Evolutionary conservation across 768 basidiomycete species (phyloP), one percentile per base, ranked within the genome.

Genomic region (Lactifluus pinguis): DNA sequence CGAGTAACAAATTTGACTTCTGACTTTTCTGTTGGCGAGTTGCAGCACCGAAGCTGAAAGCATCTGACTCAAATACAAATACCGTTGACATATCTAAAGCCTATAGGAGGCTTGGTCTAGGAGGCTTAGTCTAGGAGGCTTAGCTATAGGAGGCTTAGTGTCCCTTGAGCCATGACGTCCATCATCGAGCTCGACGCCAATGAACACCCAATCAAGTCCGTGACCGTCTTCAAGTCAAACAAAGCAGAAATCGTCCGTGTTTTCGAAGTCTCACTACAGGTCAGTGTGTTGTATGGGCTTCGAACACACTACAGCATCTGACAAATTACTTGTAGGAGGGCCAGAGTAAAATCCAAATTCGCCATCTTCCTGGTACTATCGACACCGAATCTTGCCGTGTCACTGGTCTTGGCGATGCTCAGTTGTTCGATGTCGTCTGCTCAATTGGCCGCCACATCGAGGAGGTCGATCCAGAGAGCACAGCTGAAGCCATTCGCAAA

Each of bases 391-490:
- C 80, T 19, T 73, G 81, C 44, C 75, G 84, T 42, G 77, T 84
- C 17, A 78, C 80, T 51, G 80, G 79, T 3, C 71, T 81, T 11
- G 75, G 73, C 4, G 70, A 73, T 30, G 77, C 78, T 6, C 78
- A 79, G 60, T 73, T 85, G 13, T 76, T 79, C 62, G 83, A 84
- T 68, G 79, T 84, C 38, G 76, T 80, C n/a, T 82, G 79, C 69
- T 79, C 75, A 25, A 66, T 75, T 45, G 56, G 63, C 68, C 63
- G 55, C 63, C 65, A 30, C 30, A 57, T 21, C 63, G 60, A 41
- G 58, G 69, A 48, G 60, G 61, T 45, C 25, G 61, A 48, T 68
- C 64, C 55, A 68, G 68, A 58, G 34, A 48, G 55, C 30, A 50
- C 74, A 17, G 57, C 74, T 29, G 60, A 60, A 47, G 44, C 30